Conservation (phyloP, 1,139 yeast species). For the Saccharomyces hybrid region DNA sequence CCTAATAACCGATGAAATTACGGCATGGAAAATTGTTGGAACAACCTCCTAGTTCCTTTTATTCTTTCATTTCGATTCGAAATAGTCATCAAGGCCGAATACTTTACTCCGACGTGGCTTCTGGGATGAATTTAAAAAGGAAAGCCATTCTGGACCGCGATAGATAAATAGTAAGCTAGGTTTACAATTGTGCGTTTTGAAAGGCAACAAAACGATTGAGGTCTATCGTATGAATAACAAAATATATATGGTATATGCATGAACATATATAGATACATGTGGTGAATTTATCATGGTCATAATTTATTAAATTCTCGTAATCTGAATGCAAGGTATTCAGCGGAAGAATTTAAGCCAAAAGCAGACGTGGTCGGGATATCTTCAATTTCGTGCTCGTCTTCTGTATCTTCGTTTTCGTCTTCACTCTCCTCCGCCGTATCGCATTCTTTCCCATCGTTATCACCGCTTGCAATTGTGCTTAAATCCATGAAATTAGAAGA, state of each 20-base stretch:
- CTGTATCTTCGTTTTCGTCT: constrained; percentile 9
- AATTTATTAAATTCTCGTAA: constrained; percentile 2
- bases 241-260: neutral
- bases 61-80: neutral
- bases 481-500: neutral
- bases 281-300: neutral
- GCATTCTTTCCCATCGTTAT: neutral
- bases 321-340: constrained; percentile 24
- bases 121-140: neutral
- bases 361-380: constrained; percentile 21
- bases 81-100: neutral
- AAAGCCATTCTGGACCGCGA: neutral
- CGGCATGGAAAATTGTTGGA: neutral
- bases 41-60: neutral
- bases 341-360: constrained; percentile 28
- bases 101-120: neutral
- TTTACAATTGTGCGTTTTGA: neutral
- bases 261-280: neutral
- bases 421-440: neutral
- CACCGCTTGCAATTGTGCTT: neutral
- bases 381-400: constrained; percentile 10
- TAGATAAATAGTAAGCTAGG: neutral
- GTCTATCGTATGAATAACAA: neutral
- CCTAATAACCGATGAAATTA: too few relatives aligned
- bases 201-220: neutral